Evolutionary conservation across 306 rosid species (phyloP).

Genomic region (Sophora flavescens): DNA sequence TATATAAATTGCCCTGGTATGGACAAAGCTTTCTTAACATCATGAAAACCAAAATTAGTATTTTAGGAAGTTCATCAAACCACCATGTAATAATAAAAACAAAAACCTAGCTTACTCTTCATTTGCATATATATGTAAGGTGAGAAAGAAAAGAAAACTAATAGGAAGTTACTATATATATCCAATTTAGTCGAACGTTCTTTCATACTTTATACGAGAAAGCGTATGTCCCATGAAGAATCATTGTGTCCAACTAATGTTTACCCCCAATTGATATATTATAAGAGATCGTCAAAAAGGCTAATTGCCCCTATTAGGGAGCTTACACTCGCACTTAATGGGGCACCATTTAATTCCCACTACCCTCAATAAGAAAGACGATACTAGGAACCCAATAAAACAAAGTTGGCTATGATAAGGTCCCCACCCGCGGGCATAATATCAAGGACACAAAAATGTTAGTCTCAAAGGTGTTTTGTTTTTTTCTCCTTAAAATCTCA

Average conservation of each 20-base stretch:
- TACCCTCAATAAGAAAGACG: constrained; percentile 61
- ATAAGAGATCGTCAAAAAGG: background rate
- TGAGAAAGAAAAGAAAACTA: no score
- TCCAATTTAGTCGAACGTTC: no score
- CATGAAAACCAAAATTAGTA: no score
- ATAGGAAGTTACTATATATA: no score
- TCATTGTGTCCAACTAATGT: constrained; percentile 23
- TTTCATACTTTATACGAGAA: background rate
- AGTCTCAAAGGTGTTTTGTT: no score
- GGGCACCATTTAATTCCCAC: constrained; percentile 59
- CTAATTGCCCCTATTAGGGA: constrained; percentile 29
- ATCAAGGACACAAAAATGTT: constrained; percentile 35
- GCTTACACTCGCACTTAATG: constrained; percentile 35
- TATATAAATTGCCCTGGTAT: no score
- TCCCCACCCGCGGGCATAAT: constrained; percentile 50
- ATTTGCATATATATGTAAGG: no score
- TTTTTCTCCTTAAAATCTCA: no score
- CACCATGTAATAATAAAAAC: no score
- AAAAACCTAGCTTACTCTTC: no score
- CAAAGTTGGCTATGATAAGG: constrained; percentile 49
- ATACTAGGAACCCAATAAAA: constrained; percentile 54
- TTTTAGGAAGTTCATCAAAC: no score
- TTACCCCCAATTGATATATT: background rate
- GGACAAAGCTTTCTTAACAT: no score
- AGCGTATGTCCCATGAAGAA: constrained; percentile 37